Evolutionary conservation across 176 grass and related monocot species (phyloP), one percentile per base, ranked within the genome.

Genomic region (Bonia amplexicaulis): DNA sequence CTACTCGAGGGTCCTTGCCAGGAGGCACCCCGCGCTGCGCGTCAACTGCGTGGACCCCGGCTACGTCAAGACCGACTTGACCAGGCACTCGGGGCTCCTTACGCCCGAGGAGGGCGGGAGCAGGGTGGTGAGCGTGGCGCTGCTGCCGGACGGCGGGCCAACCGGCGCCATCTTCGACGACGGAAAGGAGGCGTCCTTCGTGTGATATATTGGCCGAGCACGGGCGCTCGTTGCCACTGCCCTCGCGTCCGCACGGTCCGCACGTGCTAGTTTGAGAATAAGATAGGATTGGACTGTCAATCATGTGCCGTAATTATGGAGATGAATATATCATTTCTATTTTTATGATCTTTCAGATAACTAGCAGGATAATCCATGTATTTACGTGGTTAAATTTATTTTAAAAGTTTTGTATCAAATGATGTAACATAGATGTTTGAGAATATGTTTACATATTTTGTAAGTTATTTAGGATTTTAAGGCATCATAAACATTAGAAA

Each of bases 11-110:
- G 42, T 89, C 12, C 85, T 92, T 1, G 90, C 88, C 2, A 85
- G 55, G 72, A 82, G 49, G 64, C 71, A 89, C 40, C 74, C 86
- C 0, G 60, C 14, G 33, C 58, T 95, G 20, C 87, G 69, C 67
- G 74, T 90, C 9, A 95, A 92, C 57, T 92, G 90, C 52, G 70
- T 63, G 47, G 20, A 73, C 6, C 90, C 90, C 0, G 93, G 93
- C 11, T 95, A 66, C 53, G 86, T 92, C 10, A 85, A 86, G 82
- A 93, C 90, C 2, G 91, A 91, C 37, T 27, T 91, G 13, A 91
- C 77, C 44, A 19, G 4, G 12, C 82, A 89, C 61, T 61, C 62
- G 0, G 91, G 94, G 2, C 5, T 71, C 12, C 62, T 87, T 20
- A 71, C 91, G n/a, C 71, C 84, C 0, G 86, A 91, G 35, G 88